phyloP scores from a whole-genome alignment of 495 filamentous ascomycete genomes.

The Penicillium robsamsonii region DNA sequence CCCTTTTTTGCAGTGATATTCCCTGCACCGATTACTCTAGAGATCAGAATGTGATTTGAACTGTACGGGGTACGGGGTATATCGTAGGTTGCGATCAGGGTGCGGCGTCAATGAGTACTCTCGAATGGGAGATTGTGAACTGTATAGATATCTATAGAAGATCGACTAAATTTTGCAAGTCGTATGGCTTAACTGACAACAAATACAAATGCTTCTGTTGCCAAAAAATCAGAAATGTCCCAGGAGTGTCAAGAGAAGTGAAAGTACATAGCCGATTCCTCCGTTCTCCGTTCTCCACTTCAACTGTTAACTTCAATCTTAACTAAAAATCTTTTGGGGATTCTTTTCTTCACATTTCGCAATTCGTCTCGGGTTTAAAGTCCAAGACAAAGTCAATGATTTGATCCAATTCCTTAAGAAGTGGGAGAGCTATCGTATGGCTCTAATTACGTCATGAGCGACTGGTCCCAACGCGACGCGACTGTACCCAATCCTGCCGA shows the following conservation, averaged over 20 bases:
- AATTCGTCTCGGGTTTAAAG: not conserved
- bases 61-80: not conserved
- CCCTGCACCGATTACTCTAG: not conserved
- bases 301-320: not conserved
- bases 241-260: not conserved
- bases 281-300: not conserved
- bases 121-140: not conserved
- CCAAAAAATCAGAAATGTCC: not conserved
- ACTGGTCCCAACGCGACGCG: not conserved
- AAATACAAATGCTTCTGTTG: not conserved
- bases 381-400: not conserved
- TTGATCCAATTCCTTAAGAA: not conserved
- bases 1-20: not conserved
- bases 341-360: not conserved
- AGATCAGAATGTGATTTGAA: not conserved
- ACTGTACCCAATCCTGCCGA: slow-evolving; percentile 22
- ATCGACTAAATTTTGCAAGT: not conserved
- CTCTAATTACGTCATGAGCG: not conserved
- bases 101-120: not conserved
- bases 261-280: not conserved
- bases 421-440: not conserved
- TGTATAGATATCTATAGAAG: not conserved
- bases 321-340: no score
- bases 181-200: not conserved
- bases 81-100: not conserved